Percentiles rank a stretch among this genome's conserved stretches.
Evolutionary conservation across 257 asterid species (phyloP).

Genomic region (Primulina huaijiensis): DNA sequence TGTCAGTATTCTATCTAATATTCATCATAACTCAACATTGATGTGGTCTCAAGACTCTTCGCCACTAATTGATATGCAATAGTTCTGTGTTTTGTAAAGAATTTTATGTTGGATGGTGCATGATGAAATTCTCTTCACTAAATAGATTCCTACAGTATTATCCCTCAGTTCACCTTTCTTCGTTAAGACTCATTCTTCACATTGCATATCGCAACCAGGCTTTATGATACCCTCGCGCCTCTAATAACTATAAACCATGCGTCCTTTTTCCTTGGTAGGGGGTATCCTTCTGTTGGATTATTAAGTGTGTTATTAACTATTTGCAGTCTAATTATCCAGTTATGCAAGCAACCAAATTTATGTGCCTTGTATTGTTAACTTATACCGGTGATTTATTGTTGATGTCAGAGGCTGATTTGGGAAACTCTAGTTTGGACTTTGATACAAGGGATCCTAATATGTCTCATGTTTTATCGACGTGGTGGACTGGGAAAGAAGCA

Average conservation of each 20-base stretch:
- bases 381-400: conserved; percentile 28
- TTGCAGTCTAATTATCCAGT: conserved; percentile 5
- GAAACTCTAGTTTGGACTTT: conserved; percentile 51
- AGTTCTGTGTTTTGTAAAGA: too few species aligned
- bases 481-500: conserved; percentile 36
- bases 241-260: not conserved
- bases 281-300: not conserved
- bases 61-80: not conserved
- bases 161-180: not conserved
- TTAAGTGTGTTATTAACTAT: conserved; percentile 16
- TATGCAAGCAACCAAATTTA: not conserved
- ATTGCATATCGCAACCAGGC: not conserved
- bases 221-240: not conserved
- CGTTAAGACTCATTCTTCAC: not conserved
- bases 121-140: not conserved
- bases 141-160: not conserved
- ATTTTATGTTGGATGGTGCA: not conserved
- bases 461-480: conserved; percentile 37
- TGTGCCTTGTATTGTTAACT: not conserved
- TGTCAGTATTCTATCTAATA: not conserved
- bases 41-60: conserved; percentile 7
- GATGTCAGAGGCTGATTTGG: conserved; percentile 64
- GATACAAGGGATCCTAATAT: conserved; percentile 49
- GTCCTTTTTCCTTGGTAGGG: not conserved
- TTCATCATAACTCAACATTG: conserved; percentile 6